Conservation (phyloP, 139 green algal species). For the Haematococcus lacustris region DNA sequence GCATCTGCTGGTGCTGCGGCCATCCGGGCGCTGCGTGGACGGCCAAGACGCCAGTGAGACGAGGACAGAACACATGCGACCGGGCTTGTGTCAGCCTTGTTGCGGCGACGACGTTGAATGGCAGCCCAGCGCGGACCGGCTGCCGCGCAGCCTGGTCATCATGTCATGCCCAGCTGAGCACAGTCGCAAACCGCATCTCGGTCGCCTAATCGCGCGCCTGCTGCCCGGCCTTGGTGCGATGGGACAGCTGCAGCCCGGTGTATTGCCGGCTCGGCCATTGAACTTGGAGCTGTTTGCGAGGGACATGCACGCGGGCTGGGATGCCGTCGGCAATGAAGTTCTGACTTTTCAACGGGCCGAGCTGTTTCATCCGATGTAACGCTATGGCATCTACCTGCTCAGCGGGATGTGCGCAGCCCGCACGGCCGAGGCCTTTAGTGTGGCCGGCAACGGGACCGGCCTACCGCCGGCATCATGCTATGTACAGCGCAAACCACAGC, state of each 20-base stretch:
- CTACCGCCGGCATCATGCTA: not conserved
- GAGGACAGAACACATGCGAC: too few relatives aligned
- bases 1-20: conserved; percentile 35
- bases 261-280: too few relatives aligned
- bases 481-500: too few relatives aligned
- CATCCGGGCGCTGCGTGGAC: not conserved
- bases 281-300: conserved; percentile 83
- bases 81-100: not conserved
- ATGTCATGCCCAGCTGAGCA: conserved; percentile 36
- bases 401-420: not conserved
- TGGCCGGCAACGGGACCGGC: not conserved
- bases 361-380: not conserved
- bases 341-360: conserved; percentile 50
- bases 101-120: not conserved
- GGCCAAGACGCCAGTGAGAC: too few relatives aligned
- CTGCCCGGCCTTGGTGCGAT: too few relatives aligned
- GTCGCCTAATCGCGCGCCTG: conserved; percentile 21
- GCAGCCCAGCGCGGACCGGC: not conserved
- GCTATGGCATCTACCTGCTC: too few relatives aligned
- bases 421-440: not conserved
- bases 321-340: conserved; percentile 68
- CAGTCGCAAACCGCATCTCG: conserved; percentile 61
- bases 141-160: conserved; percentile 19
- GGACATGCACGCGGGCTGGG: conserved; percentile 63
- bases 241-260: too few relatives aligned